phyloP scores from a whole-genome alignment of 108 stramenopile genomes.

The Thalassiosira profunda region DNA sequence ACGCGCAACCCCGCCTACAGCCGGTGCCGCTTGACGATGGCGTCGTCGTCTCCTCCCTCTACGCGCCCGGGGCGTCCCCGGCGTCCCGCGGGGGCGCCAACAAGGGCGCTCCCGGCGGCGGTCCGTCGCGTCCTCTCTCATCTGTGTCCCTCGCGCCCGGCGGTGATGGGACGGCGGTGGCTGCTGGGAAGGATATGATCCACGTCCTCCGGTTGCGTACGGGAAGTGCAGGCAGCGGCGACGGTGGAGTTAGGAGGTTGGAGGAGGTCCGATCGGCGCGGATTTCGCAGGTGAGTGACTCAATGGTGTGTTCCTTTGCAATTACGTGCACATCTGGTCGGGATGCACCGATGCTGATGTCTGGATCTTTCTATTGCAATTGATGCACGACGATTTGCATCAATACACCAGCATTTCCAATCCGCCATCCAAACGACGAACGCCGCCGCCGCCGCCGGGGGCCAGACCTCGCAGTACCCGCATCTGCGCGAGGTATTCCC shows the following conservation, averaged over 20 bases:
- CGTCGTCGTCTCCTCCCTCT: conserved; percentile 19
- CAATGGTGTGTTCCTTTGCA: background rate
- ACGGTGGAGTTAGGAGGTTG: conserved; percentile 27
- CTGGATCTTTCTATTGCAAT: background rate
- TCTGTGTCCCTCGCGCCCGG: conserved; percentile 74
- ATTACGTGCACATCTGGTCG: background rate
- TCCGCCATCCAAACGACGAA: conserved; percentile 32
- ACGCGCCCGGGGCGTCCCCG: background rate
- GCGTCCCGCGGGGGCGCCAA: background rate
- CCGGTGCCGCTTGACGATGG: no score
- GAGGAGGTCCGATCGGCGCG: conserved; percentile 54
- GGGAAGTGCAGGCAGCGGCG: background rate
- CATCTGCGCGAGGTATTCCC: conserved; percentile 39
- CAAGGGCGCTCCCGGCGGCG: background rate
- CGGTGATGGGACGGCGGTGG: conserved; percentile 53
- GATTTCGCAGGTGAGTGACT: conserved; percentile 58
- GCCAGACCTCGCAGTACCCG: conserved; percentile 29
- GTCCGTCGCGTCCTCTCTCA: conserved; percentile 41
- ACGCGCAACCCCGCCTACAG: no score
- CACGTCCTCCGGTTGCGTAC: conserved; percentile 56
- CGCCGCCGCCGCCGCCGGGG: background rate
- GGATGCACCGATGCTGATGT: background rate
- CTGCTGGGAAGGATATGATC: conserved; percentile 71
- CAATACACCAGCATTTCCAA: conserved; percentile 51
- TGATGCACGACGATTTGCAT: background rate